A percentile compares a stretch with the other conserved stretches of the same genome.
Conservation (phyloP, 352 stramenopile genomes). For the Peronospora farinosa region DNA sequence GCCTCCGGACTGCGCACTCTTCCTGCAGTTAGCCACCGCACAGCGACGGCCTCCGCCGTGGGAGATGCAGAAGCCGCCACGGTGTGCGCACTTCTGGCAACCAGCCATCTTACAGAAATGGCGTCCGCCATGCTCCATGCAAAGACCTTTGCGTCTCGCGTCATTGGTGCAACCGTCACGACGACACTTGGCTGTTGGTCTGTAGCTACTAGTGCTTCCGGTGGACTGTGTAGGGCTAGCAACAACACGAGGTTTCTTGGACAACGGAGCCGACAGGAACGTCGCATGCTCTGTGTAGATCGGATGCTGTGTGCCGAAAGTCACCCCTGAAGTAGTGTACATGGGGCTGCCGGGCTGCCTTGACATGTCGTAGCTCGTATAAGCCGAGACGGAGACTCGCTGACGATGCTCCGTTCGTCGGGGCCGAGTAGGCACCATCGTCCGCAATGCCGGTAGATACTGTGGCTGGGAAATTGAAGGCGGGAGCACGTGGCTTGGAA, state of each 20-base stretch:
- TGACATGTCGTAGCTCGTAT: constrained; percentile 14
- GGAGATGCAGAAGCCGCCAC: constrained; percentile 75
- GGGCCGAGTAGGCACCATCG: constrained; percentile 21
- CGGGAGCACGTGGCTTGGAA: constrained; percentile 22
- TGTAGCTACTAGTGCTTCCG: constrained; percentile 16
- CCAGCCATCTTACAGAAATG: constrained; percentile 83
- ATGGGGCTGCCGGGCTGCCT: constrained; percentile 14
- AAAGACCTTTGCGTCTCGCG: constrained; percentile 73
- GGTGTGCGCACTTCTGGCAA: constrained; percentile 78
- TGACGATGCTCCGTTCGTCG: constrained; percentile 7
- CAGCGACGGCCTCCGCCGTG: constrained; percentile 74
- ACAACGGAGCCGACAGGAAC: constrained; percentile 16
- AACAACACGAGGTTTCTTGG: constrained; percentile 25
- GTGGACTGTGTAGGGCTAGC: constrained; percentile 27
- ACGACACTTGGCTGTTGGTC: constrained; percentile 40
- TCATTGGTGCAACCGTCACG: constrained; percentile 62
- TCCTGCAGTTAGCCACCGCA: constrained; percentile 62
- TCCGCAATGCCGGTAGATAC: constrained; percentile 26
- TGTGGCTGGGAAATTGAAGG: constrained; percentile 14
- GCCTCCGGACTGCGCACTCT: constrained; percentile 73
- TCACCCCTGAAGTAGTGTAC: constrained; percentile 14
- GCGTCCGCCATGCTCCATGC: constrained; percentile 81
- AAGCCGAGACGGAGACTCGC: constrained; percentile 11
- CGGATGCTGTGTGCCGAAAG: constrained; percentile 15
- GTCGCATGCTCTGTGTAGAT: constrained; percentile 21